Conservation (phyloP, 2,329 filamentous ascomycete genomes). For the Pyricularia sp. region DNA sequence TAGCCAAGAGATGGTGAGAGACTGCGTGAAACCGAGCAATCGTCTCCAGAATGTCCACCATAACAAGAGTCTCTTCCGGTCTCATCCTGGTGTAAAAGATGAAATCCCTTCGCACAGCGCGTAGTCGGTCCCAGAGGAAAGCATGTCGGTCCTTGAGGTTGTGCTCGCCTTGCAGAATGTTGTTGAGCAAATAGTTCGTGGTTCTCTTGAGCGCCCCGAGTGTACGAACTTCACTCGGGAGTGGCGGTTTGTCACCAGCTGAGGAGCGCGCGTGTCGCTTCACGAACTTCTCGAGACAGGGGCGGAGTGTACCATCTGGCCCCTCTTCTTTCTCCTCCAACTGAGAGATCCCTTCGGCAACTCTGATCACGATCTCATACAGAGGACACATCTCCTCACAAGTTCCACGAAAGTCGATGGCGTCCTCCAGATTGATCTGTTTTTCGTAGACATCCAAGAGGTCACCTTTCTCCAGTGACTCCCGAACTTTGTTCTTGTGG, state of each 20-base stretch:
- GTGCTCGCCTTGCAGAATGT: slow-evolving; percentile 41
- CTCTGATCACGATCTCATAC: slow-evolving; percentile 54
- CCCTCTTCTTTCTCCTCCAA: slow-evolving; percentile 40
- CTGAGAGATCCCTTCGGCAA: slow-evolving; percentile 51
- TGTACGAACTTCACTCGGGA: slow-evolving; percentile 60
- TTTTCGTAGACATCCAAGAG: slow-evolving; percentile 58
- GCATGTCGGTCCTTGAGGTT: slow-evolving; percentile 36
- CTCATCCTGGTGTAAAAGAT: slow-evolving; percentile 56
- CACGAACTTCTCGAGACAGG: slow-evolving; percentile 47
- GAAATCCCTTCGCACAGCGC: slow-evolving; percentile 59
- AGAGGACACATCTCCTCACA: slow-evolving; percentile 64
- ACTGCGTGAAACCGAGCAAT: slow-evolving; percentile 60
- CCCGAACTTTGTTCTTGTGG: slow-evolving; percentile 47
- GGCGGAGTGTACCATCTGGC: slow-evolving; percentile 31
- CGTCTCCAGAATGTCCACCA: slow-evolving; percentile 56
- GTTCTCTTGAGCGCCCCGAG: slow-evolving; percentile 47
- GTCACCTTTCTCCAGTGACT: slow-evolving; percentile 47
- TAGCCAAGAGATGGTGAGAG: slow-evolving; percentile 52
- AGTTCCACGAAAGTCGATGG: slow-evolving; percentile 58
- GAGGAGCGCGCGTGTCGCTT: slow-evolving; percentile 60
- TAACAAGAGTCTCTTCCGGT: slow-evolving; percentile 43
- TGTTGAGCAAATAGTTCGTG: slow-evolving; percentile 53
- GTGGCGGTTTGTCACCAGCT: slow-evolving; percentile 56
- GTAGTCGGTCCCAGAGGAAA: slow-evolving; percentile 60
- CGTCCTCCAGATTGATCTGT: slow-evolving; percentile 51